These are phyloP conservation scores for Backusella parvicylindrica DNA, from an alignment of 192 early-diverging fungal species.

Conservation along the genomic window DNA sequence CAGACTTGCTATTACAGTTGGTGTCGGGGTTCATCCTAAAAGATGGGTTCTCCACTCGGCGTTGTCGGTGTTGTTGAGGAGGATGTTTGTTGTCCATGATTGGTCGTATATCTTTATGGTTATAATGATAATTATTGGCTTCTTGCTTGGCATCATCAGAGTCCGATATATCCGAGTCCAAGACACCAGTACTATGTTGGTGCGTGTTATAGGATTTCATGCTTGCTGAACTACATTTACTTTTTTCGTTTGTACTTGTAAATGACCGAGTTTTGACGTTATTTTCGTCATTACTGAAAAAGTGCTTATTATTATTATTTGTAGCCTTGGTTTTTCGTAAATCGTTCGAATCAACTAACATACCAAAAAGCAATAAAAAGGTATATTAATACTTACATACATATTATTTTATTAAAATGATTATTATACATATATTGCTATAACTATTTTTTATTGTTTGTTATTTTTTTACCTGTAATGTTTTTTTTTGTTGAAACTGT, in stretches of 20 bases:
- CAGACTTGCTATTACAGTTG: neutral
- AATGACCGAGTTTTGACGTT: neutral
- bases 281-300: neutral
- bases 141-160: conserved; percentile 4
- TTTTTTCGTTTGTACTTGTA: neutral
- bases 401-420: neutral
- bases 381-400: neutral
- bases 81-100: conserved; percentile 4
- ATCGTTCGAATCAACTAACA: neutral
- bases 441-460: neutral
- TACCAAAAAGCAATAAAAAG: neutral
- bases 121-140: neutral
- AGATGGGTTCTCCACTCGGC: conserved; percentile 10
- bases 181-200: neutral
- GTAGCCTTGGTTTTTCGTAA: neutral
- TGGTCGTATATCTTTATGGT: neutral
- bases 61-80: conserved; percentile 7
- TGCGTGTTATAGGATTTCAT: neutral
- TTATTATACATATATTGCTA: neutral
- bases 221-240: neutral
- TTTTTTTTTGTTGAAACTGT: neutral
- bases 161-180: conserved; percentile 22
- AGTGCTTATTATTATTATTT: neutral
- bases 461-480: neutral
- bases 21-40: conserved; percentile 3